Evolutionary conservation across 1,284 basidiomycete genomes (phyloP).

Genomic region (Marasmius oreades): DNA sequence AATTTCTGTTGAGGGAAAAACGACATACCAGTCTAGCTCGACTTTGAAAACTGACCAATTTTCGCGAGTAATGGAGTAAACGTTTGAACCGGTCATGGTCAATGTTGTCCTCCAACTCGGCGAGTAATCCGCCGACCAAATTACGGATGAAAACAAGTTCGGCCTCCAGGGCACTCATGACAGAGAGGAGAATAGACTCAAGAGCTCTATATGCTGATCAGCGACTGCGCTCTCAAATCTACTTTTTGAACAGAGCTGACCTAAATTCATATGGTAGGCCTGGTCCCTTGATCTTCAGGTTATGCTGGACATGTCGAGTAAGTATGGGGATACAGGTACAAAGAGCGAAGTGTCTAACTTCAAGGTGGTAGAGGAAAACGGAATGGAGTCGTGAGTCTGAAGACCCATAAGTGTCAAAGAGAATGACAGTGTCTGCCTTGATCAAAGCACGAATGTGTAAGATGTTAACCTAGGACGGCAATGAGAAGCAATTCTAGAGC

Average conservation of each 20-base stretch:
- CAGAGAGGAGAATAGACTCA: constrained; percentile 86
- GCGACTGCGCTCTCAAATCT: constrained; percentile 4
- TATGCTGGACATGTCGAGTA: constrained; percentile 51
- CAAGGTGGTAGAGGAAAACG: constrained; percentile 85
- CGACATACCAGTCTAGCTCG: constrained; percentile 70
- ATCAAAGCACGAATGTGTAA: constrained; percentile 93
- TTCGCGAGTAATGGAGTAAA: constrained; percentile 85
- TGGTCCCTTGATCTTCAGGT: constrained; percentile 65
- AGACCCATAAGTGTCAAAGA: constrained; percentile 90
- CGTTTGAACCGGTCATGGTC: constrained; percentile 90
- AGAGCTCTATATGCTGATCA: constrained; percentile 59
- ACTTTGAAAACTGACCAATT: constrained; percentile 84
- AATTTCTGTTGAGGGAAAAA: constrained; percentile 1
- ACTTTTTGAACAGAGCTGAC: constrained; percentile 36
- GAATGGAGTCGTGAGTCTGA: constrained; percentile 83
- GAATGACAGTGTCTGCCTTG: constrained; percentile 87
- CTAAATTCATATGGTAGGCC: constrained; percentile 87
- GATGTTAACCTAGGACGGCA: constrained; percentile 73
- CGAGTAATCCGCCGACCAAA: constrained; percentile 83
- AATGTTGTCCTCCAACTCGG: constrained; percentile 90
- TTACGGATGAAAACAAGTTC: constrained; percentile 91
- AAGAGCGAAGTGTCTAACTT: constrained; percentile 45
- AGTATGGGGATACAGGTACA: constrained; percentile 5
- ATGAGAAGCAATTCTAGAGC: constrained; percentile 10
- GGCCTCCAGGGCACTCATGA: constrained; percentile 86